Percentiles rank a stretch among this genome's conserved stretches.
Evolutionary conservation across 371 early-diverging fungal species (phyloP).

Genomic region (Haplosporangium sp.): DNA sequence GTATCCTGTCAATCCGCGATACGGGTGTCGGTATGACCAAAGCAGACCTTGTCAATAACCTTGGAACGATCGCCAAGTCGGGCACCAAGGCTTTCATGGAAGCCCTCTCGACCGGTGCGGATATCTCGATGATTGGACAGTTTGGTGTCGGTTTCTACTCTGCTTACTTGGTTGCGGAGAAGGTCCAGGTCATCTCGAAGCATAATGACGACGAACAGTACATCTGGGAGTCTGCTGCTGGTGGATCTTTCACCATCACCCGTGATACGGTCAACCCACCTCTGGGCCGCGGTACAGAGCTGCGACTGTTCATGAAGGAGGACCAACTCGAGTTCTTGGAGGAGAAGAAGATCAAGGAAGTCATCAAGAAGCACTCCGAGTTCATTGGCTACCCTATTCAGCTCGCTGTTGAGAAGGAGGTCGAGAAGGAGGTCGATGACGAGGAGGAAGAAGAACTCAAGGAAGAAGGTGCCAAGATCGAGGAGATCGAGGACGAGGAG

Average conservation of each 20-base stretch:
- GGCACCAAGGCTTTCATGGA: conserved; percentile 97
- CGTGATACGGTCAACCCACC: conserved; percentile 81
- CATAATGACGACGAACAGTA: conserved; percentile 94
- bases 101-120: conserved; percentile 80
- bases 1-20: conserved; percentile 78
- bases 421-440: conserved; percentile 87
- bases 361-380: conserved; percentile 95
- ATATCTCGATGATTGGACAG: conserved; percentile 96
- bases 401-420: conserved; percentile 88
- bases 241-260: conserved; percentile 92
- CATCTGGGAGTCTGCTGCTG: conserved; percentile 95
- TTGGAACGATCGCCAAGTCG: conserved; percentile 97
- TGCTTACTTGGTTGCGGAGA: conserved; percentile 95
- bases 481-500: conserved; percentile 74
- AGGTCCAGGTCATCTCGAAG: conserved; percentile 95
- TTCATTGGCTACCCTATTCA: conserved; percentile 95
- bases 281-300: conserved; percentile 88
- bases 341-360: conserved; percentile 88
- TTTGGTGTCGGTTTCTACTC: conserved; percentile 99
- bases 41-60: conserved; percentile 94
- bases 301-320: conserved; percentile 92
- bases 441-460: conserved; percentile 72
- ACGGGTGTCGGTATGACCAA: conserved; percentile 98
- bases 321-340: conserved; percentile 92
- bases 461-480: conserved; percentile 68